Conservation (phyloP, 805 yeast genomes). For the Scheffersomyces spartinae region DNA sequence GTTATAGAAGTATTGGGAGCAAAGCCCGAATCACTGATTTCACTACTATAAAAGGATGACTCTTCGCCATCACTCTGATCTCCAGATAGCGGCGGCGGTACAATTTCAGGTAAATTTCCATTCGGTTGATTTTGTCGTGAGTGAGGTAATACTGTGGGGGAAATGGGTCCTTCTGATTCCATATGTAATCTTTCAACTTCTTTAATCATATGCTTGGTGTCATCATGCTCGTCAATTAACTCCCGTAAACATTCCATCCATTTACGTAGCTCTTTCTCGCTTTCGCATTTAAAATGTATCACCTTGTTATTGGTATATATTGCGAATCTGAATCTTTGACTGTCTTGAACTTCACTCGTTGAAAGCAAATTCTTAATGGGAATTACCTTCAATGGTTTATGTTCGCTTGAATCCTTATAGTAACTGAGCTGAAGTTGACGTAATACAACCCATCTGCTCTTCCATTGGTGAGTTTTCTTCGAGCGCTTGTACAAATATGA, state of each 20-base stretch:
- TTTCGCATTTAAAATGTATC: slow-evolving; percentile 9
- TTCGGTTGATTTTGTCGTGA: background rate
- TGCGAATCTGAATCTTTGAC: slow-evolving; percentile 9
- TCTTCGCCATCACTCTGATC: background rate
- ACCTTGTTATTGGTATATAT: slow-evolving; percentile 13
- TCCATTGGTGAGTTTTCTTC: slow-evolving; percentile 24
- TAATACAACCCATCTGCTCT: slow-evolving; percentile 27
- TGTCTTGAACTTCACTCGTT: slow-evolving; percentile 5
- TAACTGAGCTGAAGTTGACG: slow-evolving; percentile 25
- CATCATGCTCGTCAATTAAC: slow-evolving; percentile 3
- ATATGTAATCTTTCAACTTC: slow-evolving; percentile 2
- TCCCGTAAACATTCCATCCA: slow-evolving; percentile 9
- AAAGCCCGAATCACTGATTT: slow-evolving; percentile 4
- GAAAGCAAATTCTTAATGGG: slow-evolving; percentile 10
- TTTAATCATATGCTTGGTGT: slow-evolving; percentile 1
- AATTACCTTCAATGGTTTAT: slow-evolving; percentile 23
- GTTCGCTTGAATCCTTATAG: slow-evolving; percentile 26
- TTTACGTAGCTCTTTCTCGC: slow-evolving; percentile 3
- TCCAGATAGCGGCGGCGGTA: slow-evolving; percentile 1
- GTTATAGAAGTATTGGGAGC: background rate
- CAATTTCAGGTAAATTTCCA: slow-evolving; percentile 1
- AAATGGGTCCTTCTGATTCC: background rate
- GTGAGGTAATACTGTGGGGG: background rate
- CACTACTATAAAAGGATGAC: slow-evolving; percentile 3
- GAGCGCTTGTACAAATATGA: slow-evolving; percentile 20